phyloP scores from a whole-genome alignment of 805 yeast species.

The Candida multigemmis region DNA sequence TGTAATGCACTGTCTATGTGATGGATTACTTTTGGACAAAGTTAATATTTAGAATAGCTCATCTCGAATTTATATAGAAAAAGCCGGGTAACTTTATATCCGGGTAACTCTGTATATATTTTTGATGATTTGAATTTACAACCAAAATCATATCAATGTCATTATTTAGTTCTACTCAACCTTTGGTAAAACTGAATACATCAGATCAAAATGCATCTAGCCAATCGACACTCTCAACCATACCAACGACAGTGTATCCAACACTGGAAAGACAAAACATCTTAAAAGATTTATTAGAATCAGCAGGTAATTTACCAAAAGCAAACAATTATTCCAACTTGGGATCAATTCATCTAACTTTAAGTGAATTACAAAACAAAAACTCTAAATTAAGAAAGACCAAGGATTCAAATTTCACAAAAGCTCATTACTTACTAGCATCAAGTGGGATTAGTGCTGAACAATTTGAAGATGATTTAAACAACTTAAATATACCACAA shows the following conservation, averaged over 20 bases:
- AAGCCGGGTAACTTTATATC: too few relatives aligned
- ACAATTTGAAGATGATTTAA: conserved; percentile 60
- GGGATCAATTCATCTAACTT: conserved; percentile 74
- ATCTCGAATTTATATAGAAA: too few relatives aligned
- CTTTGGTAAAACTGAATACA: too few relatives aligned
- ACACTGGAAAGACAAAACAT: too few relatives aligned
- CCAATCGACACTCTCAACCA: too few relatives aligned
- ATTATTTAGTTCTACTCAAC: too few relatives aligned
- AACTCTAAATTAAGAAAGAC: conserved; percentile 47
- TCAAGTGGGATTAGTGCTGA: conserved; percentile 84
- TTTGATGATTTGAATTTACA: too few relatives aligned
- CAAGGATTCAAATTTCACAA: conserved; percentile 39
- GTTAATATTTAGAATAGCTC: conserved; percentile 34
- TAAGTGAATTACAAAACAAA: conserved; percentile 67
- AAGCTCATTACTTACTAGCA: conserved; percentile 83
- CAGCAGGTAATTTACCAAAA: conserved; percentile 67
- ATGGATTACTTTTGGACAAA: conserved; percentile 64
- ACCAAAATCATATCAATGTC: too few relatives aligned
- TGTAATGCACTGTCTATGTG: conserved; percentile 59
- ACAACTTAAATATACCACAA: background rate
- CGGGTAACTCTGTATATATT: too few relatives aligned
- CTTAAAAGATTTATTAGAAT: conserved; percentile 67
- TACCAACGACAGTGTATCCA: too few relatives aligned
- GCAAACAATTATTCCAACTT: conserved; percentile 48
- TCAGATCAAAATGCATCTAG: too few relatives aligned